phyloP scores from a whole-genome alignment of 495 filamentous ascomycete genomes.

The Annulohypoxylon nitens region DNA sequence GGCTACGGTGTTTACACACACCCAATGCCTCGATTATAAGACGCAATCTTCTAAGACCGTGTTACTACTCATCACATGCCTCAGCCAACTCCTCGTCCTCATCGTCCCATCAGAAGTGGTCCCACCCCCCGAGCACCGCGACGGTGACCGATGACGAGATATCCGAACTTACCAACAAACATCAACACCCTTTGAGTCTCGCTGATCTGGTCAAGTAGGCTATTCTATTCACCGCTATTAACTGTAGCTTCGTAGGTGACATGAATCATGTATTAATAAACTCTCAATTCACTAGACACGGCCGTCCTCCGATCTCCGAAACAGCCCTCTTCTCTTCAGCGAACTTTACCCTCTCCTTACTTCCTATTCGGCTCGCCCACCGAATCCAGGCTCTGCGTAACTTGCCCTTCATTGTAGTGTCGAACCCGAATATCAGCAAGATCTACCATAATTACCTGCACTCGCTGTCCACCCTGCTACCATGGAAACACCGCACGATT shows the following conservation, averaged over 20 bases:
- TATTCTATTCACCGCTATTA: conserved; percentile 24
- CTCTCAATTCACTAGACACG: conserved; percentile 69
- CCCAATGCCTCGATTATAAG: conserved; percentile 49
- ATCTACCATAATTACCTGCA: conserved; percentile 97
- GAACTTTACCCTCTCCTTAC: conserved; percentile 92
- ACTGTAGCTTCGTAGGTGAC: conserved; percentile 13
- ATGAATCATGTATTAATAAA: conserved; percentile 21
- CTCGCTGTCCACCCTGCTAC: conserved; percentile 87
- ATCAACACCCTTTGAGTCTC: conserved; percentile 83
- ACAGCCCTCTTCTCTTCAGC: conserved; percentile 86
- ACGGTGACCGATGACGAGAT: conserved; percentile 75
- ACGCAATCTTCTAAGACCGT: conserved; percentile 30
- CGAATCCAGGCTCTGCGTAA: conserved; percentile 92
- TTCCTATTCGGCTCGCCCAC: conserved; percentile 93
- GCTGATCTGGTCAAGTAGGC: conserved; percentile 87
- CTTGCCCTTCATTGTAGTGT: conserved; percentile 96
- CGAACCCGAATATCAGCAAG: conserved; percentile 89
- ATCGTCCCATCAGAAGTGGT: conserved; percentile 53
- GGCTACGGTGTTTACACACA: conserved; percentile 53
- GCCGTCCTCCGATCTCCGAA: conserved; percentile 86
- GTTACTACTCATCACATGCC: conserved; percentile 43
- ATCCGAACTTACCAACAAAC: conserved; percentile 78
- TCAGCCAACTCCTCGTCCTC: conserved; percentile 32
- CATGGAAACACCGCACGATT: conserved; percentile 80
- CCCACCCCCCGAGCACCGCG: conserved; percentile 55